A percentile compares a stretch with the other conserved stretches of the same genome.
Evolutionary conservation across 164 flowering plant species (phyloP).

Genomic region (Magnolia changhungtana): DNA sequence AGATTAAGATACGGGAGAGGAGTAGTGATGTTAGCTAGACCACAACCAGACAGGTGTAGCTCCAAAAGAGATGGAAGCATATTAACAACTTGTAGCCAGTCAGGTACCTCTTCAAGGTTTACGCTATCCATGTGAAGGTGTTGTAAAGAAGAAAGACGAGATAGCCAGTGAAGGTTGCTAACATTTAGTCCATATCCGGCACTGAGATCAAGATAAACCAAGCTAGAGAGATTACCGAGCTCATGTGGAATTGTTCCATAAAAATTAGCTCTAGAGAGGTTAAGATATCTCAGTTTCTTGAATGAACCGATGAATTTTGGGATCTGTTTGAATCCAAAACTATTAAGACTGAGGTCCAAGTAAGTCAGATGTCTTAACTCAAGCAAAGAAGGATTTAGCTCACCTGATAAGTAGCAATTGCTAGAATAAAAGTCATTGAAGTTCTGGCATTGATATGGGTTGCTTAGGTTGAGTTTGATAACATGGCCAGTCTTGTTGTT

Average conservation of each 20-base stretch:
- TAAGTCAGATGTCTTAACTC: slow-evolving; percentile 11
- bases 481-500: slow-evolving; percentile 11
- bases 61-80: not conserved
- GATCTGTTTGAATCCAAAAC: not conserved
- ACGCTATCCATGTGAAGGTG: not conserved
- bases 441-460: no score
- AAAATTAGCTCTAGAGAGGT: slow-evolving; percentile 5
- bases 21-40: not conserved
- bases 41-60: not conserved
- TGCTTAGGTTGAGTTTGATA: slow-evolving; percentile 5
- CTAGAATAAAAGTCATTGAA: no score
- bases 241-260: slow-evolving; percentile 10
- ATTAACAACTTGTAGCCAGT: slow-evolving; percentile 1
- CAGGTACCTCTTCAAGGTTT: not conserved
- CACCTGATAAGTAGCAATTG: slow-evolving; percentile 2
- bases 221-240: slow-evolving; percentile 17
- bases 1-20: not conserved
- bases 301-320: slow-evolving; percentile 15
- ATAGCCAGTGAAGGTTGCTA: slow-evolving; percentile 11
- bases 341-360: slow-evolving; percentile 15
- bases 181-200: not conserved
- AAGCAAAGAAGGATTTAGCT: slow-evolving; percentile 11
- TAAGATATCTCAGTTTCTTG: slow-evolving; percentile 6
- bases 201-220: slow-evolving; percentile 7
- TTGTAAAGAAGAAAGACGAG: slow-evolving; percentile 3